phyloP scores from a whole-genome alignment of 2,329 filamentous ascomycete species.

The Cladosporium oxysporum region DNA sequence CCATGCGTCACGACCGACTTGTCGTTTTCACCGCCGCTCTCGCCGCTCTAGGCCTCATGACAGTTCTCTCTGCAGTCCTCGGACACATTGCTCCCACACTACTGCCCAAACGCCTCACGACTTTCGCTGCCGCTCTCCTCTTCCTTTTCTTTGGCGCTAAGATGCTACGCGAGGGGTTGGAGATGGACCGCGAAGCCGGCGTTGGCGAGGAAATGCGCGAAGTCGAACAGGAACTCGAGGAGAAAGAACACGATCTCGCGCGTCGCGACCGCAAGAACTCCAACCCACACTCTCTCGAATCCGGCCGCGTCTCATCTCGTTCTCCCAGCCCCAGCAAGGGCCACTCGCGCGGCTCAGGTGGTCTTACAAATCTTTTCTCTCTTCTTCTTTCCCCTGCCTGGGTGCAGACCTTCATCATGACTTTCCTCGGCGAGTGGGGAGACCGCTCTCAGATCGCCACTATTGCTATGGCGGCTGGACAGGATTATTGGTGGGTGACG shows the following conservation, averaged over 20 bases:
- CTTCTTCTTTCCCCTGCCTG: conserved; percentile 90
- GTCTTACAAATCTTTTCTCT: conserved; percentile 82
- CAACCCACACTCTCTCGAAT: conserved; percentile 59
- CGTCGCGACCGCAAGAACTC: conserved; percentile 72
- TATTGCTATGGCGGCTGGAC: conserved; percentile 96
- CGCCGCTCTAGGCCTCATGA: conserved; percentile 86
- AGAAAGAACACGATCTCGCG: conserved; percentile 76
- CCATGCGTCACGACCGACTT: conserved; percentile 94
- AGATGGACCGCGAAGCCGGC: conserved; percentile 86
- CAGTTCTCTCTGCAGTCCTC: conserved; percentile 85
- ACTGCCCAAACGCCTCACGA: conserved; percentile 87
- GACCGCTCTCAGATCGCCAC: conserved; percentile 97
- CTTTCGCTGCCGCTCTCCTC: conserved; percentile 77
- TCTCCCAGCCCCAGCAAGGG: conserved; percentile 33
- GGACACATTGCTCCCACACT: conserved; percentile 90
- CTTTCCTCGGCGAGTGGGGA: conserved; percentile 97
- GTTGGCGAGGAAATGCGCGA: conserved; percentile 98
- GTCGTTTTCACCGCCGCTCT: conserved; percentile 96
- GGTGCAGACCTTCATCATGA: conserved; percentile 99
- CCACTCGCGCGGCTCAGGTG: conserved; percentile 45
- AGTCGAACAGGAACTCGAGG: conserved; percentile 88
- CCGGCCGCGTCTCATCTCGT: conserved; percentile 32
- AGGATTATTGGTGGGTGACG: conserved; percentile 99
- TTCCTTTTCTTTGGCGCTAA: conserved; percentile 89
- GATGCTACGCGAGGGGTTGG: conserved; percentile 80